Evolutionary conservation across 306 rosid genomes (phyloP), one percentile per base, ranked within the genome.

Genomic region (Abrus pulchellus): DNA sequence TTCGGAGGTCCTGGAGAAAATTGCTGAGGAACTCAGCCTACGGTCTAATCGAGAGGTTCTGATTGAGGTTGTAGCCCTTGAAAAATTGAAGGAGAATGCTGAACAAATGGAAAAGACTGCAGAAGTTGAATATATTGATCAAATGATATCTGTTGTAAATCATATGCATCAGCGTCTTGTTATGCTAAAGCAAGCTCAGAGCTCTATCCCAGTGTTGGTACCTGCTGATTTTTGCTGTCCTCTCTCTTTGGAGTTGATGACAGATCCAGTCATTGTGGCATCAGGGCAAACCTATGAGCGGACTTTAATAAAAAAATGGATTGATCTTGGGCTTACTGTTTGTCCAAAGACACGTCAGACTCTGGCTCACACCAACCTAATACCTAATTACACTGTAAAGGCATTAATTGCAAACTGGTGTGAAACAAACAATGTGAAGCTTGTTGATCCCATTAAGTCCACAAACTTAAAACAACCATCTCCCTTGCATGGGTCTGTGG

Each of bases 231-330:
- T 94, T 83, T 92, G 97, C 69, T 94, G 98, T 80, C 98, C 98
- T 78, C 94, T 94, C 75, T 92, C 98, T 63, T 86, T 94, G 44
- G 94, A 90, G 83, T 85, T 94, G 85, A 94, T 92, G 98, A 94
- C 90, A 12, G 98, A 94, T 88, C 98, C 97, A 7, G 93, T 94
- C 38, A 94, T 94, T 79, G 97, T 94, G 81, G 89, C 95, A 33
- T 90, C 98, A 1, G 97, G 98, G 59, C 97, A 94, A 89, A 94
- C 97, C 53, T 94, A 94, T 81, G 98, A 94, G 88, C 85, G 91
- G 53, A 78, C 73, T 70, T 90, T 87, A 84, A 94, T 94, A 54
- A 90, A 89, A 84, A 86, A 88, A 14, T 94, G 97, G 98, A 94
- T 92, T 45, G 88, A 88, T 77, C 85, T 90, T 56, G 95, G 92